Percentiles rank a stretch among this genome's conserved stretches.
Evolutionary conservation across 2,329 filamentous ascomycete species (phyloP).

Genomic region (Emergomyces pasteurianus): DNA sequence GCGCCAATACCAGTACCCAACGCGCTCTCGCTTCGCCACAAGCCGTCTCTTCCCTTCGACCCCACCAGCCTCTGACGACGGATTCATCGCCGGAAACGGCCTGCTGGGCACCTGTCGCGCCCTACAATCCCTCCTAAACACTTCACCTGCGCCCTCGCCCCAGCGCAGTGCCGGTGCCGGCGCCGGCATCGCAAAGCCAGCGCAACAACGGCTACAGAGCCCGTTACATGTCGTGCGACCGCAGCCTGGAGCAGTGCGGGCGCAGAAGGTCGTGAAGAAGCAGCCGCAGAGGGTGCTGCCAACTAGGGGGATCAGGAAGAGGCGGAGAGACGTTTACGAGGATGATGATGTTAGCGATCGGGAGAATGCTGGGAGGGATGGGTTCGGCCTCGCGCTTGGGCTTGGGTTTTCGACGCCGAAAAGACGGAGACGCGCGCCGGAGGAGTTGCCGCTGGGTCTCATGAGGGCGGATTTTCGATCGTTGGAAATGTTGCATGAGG

Average conservation of each 20-base stretch:
- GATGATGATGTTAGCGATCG: slow-evolving; percentile 14
- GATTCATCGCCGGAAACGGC: slow-evolving; percentile 24
- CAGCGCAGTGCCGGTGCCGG: slow-evolving; percentile 18
- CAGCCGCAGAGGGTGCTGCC: slow-evolving; percentile 1
- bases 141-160: slow-evolving; percentile 27
- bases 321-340: slow-evolving; percentile 25
- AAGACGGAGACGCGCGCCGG: slow-evolving; percentile 30
- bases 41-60: slow-evolving; percentile 26
- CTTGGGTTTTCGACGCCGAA: slow-evolving; percentile 33
- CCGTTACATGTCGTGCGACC: slow-evolving; percentile 22
- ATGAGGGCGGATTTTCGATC: slow-evolving; percentile 33
- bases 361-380: slow-evolving; percentile 10
- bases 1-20: slow-evolving; percentile 18
- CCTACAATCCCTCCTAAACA: slow-evolving; percentile 30
- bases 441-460: slow-evolving; percentile 34
- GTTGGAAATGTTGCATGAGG: slow-evolving; percentile 15
- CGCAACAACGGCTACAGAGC: slow-evolving; percentile 28
- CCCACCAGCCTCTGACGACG: slow-evolving; percentile 27
- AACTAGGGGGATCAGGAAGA: slow-evolving; percentile 7
- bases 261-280: slow-evolving; percentile 18
- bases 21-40: slow-evolving; percentile 22
- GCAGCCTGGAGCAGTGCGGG: slow-evolving; percentile 13
- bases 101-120: slow-evolving; percentile 32
- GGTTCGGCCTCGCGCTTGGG: no score
- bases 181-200: neutral